Base-by-base conservation (phyloP, 2,329 filamentous ascomycete genomes). In the Aspergillus pseudoviridinutans region DNA sequence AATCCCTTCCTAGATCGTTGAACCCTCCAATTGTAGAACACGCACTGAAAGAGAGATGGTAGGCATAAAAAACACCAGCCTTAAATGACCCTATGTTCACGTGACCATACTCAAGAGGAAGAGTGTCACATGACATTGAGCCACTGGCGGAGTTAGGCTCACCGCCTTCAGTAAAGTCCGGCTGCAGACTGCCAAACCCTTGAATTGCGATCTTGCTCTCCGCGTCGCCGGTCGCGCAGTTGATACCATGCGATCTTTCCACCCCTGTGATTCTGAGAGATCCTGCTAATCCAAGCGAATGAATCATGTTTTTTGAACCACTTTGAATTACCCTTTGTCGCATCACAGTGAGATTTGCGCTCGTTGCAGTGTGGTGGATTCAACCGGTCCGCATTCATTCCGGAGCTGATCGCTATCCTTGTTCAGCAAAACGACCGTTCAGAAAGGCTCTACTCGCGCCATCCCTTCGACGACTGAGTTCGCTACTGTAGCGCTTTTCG, bases 131-230 rank as follows among this genome's bases (percentile, higher is more conserved):
- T 47, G 44, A 47, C 44, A 27, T 2, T 35, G 24, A 20, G 41
- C 5, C 1, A 12, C 3, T 3, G 9, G 4, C 60, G 60, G 60
- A 54, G 52, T 52, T 62, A 64, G 53, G 3, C 49, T 50, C 54
- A 64, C 62, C 62, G 62, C 62, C 59, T 57, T 55, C 7, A 9
- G 8, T 29, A 58, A 61, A 60, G 41, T 58, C 57, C 59, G 53
- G 17, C 44, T 49, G 53, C 54, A 57, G 55, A 58, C 51, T 56
- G 58, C 46, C 56, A 60, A 60, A 61, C 50, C 58, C 59, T 27
- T 58, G 51, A 56, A 56, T n/a, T 22, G 41, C 4, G 29, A 29
- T 52, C 28, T 1, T 41, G 46, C 50, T 32, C 42, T 53, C 50
- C 29, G 20, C 47, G 54, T 38, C 49, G 57, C 55, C 50, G 54